These are phyloP conservation scores for Sanghuangporus weigelae DNA, from an alignment of 1,284 basidiomycete genomes.

Conservation along the genomic window DNA sequence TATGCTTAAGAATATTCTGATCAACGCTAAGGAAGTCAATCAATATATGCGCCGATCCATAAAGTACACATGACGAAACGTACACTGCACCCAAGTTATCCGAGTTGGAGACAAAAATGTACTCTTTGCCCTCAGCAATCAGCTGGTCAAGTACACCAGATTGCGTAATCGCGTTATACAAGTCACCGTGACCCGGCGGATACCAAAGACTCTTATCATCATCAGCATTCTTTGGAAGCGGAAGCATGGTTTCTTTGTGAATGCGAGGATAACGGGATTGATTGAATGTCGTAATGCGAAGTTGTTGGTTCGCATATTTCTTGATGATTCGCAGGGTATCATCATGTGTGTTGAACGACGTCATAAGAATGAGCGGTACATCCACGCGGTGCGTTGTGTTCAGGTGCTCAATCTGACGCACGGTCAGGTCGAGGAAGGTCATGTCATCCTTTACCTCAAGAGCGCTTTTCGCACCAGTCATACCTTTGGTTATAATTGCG, in stretches of 20 bases:
- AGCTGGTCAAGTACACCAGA: constrained; percentile 96
- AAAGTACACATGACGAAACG: constrained; percentile 34
- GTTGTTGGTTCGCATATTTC: constrained; percentile 98
- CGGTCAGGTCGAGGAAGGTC: constrained; percentile 98
- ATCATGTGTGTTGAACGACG: constrained; percentile 99
- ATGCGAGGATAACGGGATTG: constrained; percentile 98
- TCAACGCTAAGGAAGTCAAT: constrained; percentile 52
- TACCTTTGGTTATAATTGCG: constrained; percentile 41
- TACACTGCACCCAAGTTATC: constrained; percentile 98
- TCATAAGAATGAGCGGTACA: constrained; percentile 99
- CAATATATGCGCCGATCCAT: constrained; percentile 9
- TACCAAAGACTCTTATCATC: constrained; percentile 98
- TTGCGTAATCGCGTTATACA: constrained; percentile 92
- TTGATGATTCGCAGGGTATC: constrained; percentile 98
- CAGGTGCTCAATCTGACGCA: constrained; percentile 93
- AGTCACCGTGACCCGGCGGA: constrained; percentile 98
- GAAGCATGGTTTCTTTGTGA: constrained; percentile 90
- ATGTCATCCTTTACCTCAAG: constrained; percentile 95
- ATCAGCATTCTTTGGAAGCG: constrained; percentile 80
- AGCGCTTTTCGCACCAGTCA: constrained; percentile 91
- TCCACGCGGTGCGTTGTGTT: constrained; percentile 71
- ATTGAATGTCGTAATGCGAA: constrained; percentile 95
- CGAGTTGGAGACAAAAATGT: constrained; percentile 98
- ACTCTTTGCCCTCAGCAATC: constrained; percentile 94
- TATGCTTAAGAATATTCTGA: constrained; percentile 82